Evolutionary conservation across 176 grass and related monocot genomes (phyloP).

Genomic region (Coix lacrymajobi): DNA sequence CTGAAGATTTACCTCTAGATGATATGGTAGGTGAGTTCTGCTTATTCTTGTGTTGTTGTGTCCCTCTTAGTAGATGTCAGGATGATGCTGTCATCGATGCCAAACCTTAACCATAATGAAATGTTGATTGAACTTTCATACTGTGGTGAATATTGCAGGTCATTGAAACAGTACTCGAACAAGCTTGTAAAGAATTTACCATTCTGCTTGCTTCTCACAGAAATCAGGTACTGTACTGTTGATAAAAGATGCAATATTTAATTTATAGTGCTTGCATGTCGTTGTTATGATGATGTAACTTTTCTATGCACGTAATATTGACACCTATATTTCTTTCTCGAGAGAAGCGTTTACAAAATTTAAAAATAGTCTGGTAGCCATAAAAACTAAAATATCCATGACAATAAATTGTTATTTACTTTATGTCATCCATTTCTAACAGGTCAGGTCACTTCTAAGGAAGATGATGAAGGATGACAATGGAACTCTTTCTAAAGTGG

Average conservation of each 20-base stretch:
- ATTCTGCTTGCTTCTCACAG: constrained; percentile 54
- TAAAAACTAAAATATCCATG: background rate
- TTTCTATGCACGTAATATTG: background rate
- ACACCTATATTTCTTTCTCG: background rate
- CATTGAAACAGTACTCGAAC: constrained; percentile 75
- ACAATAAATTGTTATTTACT: constrained; percentile 12
- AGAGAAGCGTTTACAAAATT: background rate
- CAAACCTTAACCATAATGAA: background rate
- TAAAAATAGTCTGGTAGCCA: background rate
- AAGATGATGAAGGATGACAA: constrained; percentile 58
- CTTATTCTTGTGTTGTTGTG: constrained; percentile 11
- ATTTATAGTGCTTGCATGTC: background rate
- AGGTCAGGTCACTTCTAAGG: constrained; percentile 61
- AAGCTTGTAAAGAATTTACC: constrained; percentile 72
- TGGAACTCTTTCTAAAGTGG: constrained; percentile 29
- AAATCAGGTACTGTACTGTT: constrained; percentile 49
- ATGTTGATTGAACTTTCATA: constrained; percentile 7
- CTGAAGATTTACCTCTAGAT: constrained; percentile 55
- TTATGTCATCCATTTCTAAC: constrained; percentile 10
- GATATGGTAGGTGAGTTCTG: constrained; percentile 83
- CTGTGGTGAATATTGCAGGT: constrained; percentile 36
- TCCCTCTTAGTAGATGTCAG: background rate
- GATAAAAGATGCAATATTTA: background rate
- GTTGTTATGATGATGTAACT: background rate
- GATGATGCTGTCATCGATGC: background rate